Base-by-base conservation (phyloP, 106 monocot genomes). In the Amphibolis antarctica region DNA sequence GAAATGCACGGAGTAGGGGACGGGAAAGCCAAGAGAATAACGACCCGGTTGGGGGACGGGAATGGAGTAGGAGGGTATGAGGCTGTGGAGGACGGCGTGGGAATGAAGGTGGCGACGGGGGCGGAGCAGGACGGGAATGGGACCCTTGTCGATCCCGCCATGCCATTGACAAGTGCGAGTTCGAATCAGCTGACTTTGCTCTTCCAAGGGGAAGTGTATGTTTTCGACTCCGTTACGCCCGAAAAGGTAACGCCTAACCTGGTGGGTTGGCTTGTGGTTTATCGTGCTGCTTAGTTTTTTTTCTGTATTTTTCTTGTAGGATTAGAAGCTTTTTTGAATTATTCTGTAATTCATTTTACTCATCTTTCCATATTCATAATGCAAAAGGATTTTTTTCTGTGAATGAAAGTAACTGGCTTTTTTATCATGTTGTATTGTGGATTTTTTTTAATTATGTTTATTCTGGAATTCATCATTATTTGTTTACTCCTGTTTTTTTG, bases 181-280 rank as follows among this genome's bases (percentile, higher is more conserved):
- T 74, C 84, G 47, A 88, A 92, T 73, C 92, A 92, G 87, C 76
- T 92, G 36, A 92, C 87, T 43, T 77, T 88, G 28, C 31, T 85
- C 59, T 88, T 92, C 70, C 92, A 88, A 63, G 92, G 92, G 46
- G 87, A 92, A 70, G 82, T 85, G 23, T 92, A 92, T 63, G 87
- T 92, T 44, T 92, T 92, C 73, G 85, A 92, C 44, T 84, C 82
- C 6, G 87, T 92, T 70, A 80, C 87, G 48, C 84, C 92, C 1
- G 92, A 92, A 55, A 92, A 92, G 92, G 92, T 92, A 21, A 28
- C 10, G 15, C 25, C 36, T 66, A 61, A 24, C 10, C 19, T 9
- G 53, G 19, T 53, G 36, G 23, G 36, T 36, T 36, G 36, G 7
- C 36, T 36, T 53, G 11, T 21, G 23, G 53, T 53, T 10, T 20